phyloP scores from a whole-genome alignment of 169 alveolate species.

The Theileria orientalis region DNA sequence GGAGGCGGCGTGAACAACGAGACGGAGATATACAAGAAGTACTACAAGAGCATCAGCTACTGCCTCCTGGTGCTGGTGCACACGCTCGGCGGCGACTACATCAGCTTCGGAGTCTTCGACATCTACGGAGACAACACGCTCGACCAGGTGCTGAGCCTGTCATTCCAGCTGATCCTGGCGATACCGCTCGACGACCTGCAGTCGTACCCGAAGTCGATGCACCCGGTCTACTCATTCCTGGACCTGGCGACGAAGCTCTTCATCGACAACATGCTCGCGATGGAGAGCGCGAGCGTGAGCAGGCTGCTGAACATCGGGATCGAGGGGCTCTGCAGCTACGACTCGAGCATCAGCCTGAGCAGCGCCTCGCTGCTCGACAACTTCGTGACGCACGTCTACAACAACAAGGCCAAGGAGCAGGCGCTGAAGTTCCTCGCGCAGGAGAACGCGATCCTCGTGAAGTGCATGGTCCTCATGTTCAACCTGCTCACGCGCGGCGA shows the following conservation, averaged over 20 bases:
- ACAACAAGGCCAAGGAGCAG: slow-evolving; percentile 50
- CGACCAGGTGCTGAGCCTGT: slow-evolving; percentile 84
- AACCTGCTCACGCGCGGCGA: slow-evolving; percentile 76
- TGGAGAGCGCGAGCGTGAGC: slow-evolving; percentile 63
- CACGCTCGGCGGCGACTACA: slow-evolving; percentile 89
- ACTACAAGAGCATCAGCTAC: slow-evolving; percentile 89
- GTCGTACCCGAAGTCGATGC: slow-evolving; percentile 79
- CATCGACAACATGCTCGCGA: slow-evolving; percentile 72
- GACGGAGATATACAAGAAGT: slow-evolving; percentile 84
- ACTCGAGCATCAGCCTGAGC: slow-evolving; percentile 66
- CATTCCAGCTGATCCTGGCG: slow-evolving; percentile 84
- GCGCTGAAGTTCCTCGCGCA: slow-evolving; percentile 52
- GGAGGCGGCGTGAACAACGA: slow-evolving; percentile 57
- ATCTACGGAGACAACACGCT: slow-evolving; percentile 88
- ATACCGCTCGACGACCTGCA: slow-evolving; percentile 85
- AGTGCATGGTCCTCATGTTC: slow-evolving; percentile 57
- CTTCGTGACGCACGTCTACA: slow-evolving; percentile 72
- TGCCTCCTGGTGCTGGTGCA: slow-evolving; percentile 84
- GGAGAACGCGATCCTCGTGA: slow-evolving; percentile 23
- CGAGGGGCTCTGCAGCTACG: slow-evolving; percentile 78
- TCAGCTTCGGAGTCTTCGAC: slow-evolving; percentile 90
- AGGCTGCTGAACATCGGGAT: slow-evolving; percentile 66
- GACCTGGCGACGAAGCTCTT: slow-evolving; percentile 85
- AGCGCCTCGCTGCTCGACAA: slow-evolving; percentile 73
- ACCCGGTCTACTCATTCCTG: slow-evolving; percentile 84